Evolutionary conservation across 2,329 filamentous ascomycete species (phyloP), one percentile per base, ranked within the genome.

Genomic region (Coniosporium tulheliwenetii): DNA sequence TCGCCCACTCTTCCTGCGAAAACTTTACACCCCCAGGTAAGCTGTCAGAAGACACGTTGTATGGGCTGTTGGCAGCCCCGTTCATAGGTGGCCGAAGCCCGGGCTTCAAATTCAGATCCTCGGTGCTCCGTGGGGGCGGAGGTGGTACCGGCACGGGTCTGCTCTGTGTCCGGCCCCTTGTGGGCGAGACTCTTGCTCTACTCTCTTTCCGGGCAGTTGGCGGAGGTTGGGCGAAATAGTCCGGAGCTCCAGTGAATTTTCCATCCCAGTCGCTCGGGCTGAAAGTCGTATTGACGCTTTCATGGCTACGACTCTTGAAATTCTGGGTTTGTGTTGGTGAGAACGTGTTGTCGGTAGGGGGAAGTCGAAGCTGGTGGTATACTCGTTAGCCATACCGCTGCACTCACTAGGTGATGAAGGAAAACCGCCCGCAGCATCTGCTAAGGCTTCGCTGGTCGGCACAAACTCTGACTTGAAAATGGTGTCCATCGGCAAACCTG

Each of bases 221-320:
- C 39, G 52, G 51, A 15, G 56, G 53, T 15, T 43, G 43, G 41
- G 58, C 54, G 46, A 68, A 67, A 46, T 66, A 65, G 38, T 65
- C 61, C 5, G 56, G 48, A 30, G 51, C 56, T 36, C 62, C 62
- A 38, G 57, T 50, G 45, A 69, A 69, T 37, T 59, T 63, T 33
- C 64, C 65, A 47, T 57, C 59, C 59, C 63, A 68, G 29, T 63
- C 63, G 16, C 57, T 56, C 15, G 65, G 61, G 7, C 63, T 63
- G 47, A 69, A 70, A 26, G 62, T 65, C 39, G 65, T 65, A 43
- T 68, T 67, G 52, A 69, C 67, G 44, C 60, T 61, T 43, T 69
- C 66, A 37, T 63, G 60, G 45, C 66, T 70, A 43, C 58, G 57
- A 46, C 62, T 67, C 46, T 66, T 65, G 49, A 58, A 58, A 13